These are phyloP conservation scores for Sporothrix globosa DNA, from an alignment of 2,329 filamentous ascomycete species.

Conservation along the genomic window DNA sequence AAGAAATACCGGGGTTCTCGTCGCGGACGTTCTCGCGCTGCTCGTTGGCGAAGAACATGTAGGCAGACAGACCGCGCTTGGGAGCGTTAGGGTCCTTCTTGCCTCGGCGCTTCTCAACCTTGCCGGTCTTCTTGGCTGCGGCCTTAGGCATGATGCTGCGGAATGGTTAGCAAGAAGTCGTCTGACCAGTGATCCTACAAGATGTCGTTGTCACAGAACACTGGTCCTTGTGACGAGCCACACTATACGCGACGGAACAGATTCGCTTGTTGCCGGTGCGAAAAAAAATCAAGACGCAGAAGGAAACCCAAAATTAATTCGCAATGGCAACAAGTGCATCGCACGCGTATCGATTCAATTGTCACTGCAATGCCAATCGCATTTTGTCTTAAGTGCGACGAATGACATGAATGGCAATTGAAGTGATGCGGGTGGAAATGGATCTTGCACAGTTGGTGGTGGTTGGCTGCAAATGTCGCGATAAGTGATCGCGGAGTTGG, in stretches of 20 bases:
- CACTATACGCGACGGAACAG: background rate
- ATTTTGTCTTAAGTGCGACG: background rate
- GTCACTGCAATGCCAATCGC: background rate
- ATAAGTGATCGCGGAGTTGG: background rate
- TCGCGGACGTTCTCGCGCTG: slow-evolving; percentile 97
- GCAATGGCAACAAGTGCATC: background rate
- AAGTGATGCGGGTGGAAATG: background rate
- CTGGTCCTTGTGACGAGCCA: background rate
- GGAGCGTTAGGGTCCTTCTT: slow-evolving; percentile 92
- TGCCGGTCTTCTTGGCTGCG: slow-evolving; percentile 56
- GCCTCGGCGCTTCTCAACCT: slow-evolving; percentile 59
- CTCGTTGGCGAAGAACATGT: slow-evolving; percentile 99
- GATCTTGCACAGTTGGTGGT: background rate
- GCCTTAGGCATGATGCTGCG: slow-evolving; percentile 62
- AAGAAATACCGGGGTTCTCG: slow-evolving; percentile 96
- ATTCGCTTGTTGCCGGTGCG: background rate
- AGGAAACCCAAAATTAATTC: background rate
- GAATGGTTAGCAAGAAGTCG: slow-evolving; percentile 28
- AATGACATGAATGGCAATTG: background rate
- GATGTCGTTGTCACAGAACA: background rate
- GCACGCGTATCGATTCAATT: background rate
- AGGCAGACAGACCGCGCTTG: slow-evolving; percentile 98
- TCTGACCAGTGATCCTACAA: background rate
- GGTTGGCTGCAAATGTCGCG: slow-evolving; percentile 35
- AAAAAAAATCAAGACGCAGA: background rate